Base-by-base conservation (phyloP, 768 basidiomycete species). In the Psilocybe cubensis region DNA sequence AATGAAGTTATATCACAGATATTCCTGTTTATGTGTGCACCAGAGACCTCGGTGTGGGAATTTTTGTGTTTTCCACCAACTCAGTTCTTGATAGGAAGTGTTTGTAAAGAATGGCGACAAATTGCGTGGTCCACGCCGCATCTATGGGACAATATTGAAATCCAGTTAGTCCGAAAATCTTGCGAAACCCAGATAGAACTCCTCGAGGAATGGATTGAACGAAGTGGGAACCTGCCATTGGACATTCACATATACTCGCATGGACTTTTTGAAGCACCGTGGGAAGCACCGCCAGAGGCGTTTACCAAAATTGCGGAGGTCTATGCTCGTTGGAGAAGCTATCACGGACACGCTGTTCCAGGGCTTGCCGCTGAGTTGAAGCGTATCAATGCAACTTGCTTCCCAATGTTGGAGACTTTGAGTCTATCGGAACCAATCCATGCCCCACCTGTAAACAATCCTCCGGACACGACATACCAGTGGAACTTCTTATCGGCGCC, bases 101-200 rank as follows among this genome's bases (percentile, higher is more conserved):
- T 62, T 41, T 61, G 63, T 38, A 46, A 40, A 23, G 38, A 49
- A 17, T 64, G 63, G 63, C 54, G 63, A 17, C 40, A 38, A 3
- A 25, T 58, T 25, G 56, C 54, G 1, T 52, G 38, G 29, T 48
- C 52, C n/a, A 61, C 52, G 12, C 60, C 60, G 6, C 31, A 24
- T 3, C 31, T 64, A 8, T 64, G 63, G 63, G 50, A 42, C 20
- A 46, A 20, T 29, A 9, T 62, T 33, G 43, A 25, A 14, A 57
- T 64, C 28, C 23, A 44, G 23, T 54, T 62, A 3, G 47, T 40
- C 6, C 31, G 40, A 17, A 25, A 24, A 14, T 21, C 24, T 2
- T 40, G 10, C 3, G 10, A 40, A 18, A 20, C 11, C 3, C 58
- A 60, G 49, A 27, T 25, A 20, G 11, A 12, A 2, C 52, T 58